Base-by-base conservation (phyloP, 768 basidiomycete species). In the Rhodotorula diobovata region DNA sequence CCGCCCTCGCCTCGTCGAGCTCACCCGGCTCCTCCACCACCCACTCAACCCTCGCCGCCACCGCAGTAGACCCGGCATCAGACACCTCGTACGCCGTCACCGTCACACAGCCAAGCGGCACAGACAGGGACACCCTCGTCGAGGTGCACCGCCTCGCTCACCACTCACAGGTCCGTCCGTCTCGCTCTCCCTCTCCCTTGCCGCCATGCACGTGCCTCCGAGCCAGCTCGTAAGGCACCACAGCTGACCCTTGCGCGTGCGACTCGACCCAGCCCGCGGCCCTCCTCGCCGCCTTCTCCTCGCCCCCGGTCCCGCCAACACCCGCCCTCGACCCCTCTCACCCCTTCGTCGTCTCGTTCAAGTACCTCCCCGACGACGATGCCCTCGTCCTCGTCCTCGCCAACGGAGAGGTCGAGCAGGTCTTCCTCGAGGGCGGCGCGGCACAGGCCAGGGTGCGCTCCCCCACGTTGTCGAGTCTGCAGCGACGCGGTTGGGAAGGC, bases 371-470 rank as follows among this genome's bases (percentile, higher is more conserved):
- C 9, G 93, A 96, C 73, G 84, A 84, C n/a, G 83, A 87, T 59
- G 82, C 84, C 4, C 81, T 97, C 18, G 86, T 84, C 10, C 79
- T 88, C 16, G 84, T 95, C 23, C 86, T 87, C 74, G 84, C 86
- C 14, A 85, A 86, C 15, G 95, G 95, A 61, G 94, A 96, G 77
- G 92, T 98, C 66, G 87, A 86, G 16, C 86, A 87, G 51, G 79
- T 90, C 57, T 81, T 85, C 23, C 75, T 56, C 72, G 75, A 61
- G 68, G 74, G 56, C 55, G 43, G 57, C 46, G 57, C 58, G 32
- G 65, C 64, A 35, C 61, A 59, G 46, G 41, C 53, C 25, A 63
- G 46, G 71, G 77, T 74, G 57, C 83, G 86, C 64, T 32, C 8
- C 30, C 35, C 30, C 14, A 5, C 10, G 7, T 14, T 34, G 25